Evolutionary conservation across 1,284 basidiomycete species (phyloP).

Genomic region (Mycosarcoma maydis): DNA sequence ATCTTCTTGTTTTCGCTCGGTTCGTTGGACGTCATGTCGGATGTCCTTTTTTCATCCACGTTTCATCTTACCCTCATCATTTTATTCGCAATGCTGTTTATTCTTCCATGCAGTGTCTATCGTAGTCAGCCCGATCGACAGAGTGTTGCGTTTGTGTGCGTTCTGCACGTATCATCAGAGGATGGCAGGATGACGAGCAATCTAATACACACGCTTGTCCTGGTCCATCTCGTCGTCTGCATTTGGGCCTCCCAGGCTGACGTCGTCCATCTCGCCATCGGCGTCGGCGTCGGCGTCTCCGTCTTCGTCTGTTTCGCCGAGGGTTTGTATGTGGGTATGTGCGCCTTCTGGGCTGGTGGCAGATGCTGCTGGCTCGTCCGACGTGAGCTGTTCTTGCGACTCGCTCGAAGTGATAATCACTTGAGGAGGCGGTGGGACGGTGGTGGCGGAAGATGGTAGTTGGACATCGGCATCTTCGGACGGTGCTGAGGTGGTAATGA

Average conservation of each 20-base stretch:
- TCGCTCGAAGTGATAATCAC: conserved; percentile 35
- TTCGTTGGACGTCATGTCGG: background rate
- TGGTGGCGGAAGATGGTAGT: background rate
- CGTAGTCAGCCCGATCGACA: no score
- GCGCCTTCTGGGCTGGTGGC: background rate
- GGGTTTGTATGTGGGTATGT: background rate
- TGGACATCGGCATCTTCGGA: conserved; percentile 25
- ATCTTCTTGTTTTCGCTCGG: background rate
- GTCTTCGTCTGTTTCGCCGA: conserved; percentile 16
- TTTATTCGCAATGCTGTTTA: no score
- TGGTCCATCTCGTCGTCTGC: conserved; percentile 21
- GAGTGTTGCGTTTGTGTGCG: no score
- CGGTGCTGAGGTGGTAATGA: conserved; percentile 38
- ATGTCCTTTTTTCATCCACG: background rate
- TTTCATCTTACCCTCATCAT: background rate
- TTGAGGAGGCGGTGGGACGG: conserved; percentile 20
- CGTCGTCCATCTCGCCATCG: conserved; percentile 47
- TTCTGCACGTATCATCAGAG: no score
- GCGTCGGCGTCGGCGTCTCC: conserved; percentile 32
- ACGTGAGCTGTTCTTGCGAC: no score
- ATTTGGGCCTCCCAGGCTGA: conserved; percentile 30
- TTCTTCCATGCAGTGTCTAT: no score
- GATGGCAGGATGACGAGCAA: no score
- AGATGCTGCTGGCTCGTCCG: conserved; percentile 5
- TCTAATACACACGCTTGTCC: conserved; percentile 6